Percentiles rank a stretch among this genome's conserved stretches.
phyloP scores from a whole-genome alignment of 2,329 filamentous ascomycete genomes.

The Alternaria consortialis region DNA sequence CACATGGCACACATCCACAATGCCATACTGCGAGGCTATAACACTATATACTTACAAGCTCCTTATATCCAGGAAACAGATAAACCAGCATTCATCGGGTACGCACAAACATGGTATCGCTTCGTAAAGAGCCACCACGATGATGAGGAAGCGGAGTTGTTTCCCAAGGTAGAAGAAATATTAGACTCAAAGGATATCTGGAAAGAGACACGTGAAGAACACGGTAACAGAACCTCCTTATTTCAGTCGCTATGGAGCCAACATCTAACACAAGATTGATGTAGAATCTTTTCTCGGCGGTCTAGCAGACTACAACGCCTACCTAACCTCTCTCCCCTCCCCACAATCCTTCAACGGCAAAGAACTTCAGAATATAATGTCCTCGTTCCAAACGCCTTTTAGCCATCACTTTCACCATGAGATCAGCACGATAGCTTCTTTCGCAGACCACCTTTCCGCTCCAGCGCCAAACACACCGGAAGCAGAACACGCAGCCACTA shows the following conservation, averaged over 20 bases:
- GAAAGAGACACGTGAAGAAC: constrained; percentile 45
- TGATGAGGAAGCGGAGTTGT: constrained; percentile 49
- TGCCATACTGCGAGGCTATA: constrained; percentile 52
- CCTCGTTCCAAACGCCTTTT: constrained; percentile 38
- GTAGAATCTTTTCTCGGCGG: constrained; percentile 42
- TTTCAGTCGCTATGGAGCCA: not conserved
- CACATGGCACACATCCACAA: constrained; percentile 55
- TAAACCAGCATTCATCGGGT: constrained; percentile 49
- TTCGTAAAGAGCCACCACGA: constrained; percentile 50
- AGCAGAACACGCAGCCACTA: constrained; percentile 56
- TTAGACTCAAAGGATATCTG: constrained; percentile 40
- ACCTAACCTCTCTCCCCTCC: constrained; percentile 31
- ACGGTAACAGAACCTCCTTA: constrained; percentile 29
- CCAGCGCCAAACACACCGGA: constrained; percentile 58
- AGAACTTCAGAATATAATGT: constrained; percentile 39
- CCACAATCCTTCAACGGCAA: constrained; percentile 31
- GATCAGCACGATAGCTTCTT: constrained; percentile 43
- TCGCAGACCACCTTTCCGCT: constrained; percentile 60
- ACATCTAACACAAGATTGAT: not conserved
- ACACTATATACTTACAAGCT: constrained; percentile 53
- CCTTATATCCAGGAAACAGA: constrained; percentile 41
- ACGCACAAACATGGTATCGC: constrained; percentile 45
- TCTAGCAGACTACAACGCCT: constrained; percentile 34
- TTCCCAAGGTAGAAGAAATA: constrained; percentile 46
- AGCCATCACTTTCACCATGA: constrained; percentile 47